Evolutionary conservation across 139 green algal species (phyloP).

Genomic region (Tetradesmus obliquus): DNA sequence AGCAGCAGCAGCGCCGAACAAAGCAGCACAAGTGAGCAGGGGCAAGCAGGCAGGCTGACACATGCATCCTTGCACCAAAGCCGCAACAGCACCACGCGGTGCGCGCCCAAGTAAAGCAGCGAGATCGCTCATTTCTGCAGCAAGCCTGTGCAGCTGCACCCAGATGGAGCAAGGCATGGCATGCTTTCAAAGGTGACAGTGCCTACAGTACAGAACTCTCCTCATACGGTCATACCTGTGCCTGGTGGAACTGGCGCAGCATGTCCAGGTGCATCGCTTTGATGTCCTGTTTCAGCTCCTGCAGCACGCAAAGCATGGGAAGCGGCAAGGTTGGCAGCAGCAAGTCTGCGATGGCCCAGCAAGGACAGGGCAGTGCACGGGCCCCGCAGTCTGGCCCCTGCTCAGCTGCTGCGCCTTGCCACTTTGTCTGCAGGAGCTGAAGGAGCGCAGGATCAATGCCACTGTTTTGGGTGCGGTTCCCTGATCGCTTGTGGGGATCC

Average conservation of each 20-base stretch:
- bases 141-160: neutral
- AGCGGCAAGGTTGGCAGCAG: neutral
- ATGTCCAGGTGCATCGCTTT: constrained; percentile 43
- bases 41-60: neutral
- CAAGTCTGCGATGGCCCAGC: neutral
- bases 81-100: neutral
- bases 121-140: no score
- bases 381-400: no score
- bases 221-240: neutral
- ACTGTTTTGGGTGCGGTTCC: no score
- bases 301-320: neutral
- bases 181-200: neutral
- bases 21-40: neutral
- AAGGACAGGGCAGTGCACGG: no score
- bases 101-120: no score
- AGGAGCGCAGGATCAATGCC: no score
- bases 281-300: constrained; percentile 26
- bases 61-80: neutral
- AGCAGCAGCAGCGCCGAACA: neutral
- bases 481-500: no score
- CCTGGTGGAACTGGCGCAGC: constrained; percentile 41
- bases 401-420: no score
- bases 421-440: no score
- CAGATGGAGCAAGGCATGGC: neutral
- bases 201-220: neutral